These are phyloP conservation scores for Euphorbia pulcherrima DNA, from an alignment of 345 rosid species.

Conservation along the genomic window DNA sequence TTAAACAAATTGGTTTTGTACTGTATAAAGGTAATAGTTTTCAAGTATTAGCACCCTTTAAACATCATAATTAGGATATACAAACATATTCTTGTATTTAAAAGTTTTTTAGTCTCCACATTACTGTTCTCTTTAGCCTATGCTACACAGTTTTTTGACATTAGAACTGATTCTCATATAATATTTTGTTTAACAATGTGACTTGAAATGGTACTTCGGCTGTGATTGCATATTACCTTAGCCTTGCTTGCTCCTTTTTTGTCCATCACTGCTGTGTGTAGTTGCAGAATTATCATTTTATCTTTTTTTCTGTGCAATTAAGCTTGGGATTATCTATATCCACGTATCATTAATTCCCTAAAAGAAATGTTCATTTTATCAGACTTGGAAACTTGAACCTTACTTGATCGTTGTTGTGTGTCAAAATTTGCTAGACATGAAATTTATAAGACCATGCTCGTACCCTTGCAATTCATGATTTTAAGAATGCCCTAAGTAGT, in stretches of 20 bases:
- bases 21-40: not conserved
- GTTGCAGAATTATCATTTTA: not conserved
- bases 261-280: not conserved
- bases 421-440: not conserved
- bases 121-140: not conserved
- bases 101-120: not conserved
- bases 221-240: not conserved
- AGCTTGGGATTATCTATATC: not conserved
- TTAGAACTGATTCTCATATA: not conserved
- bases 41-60: not conserved
- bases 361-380: not conserved
- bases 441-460: not conserved
- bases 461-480: not conserved
- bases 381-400: not conserved
- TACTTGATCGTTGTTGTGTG: not conserved
- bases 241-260: not conserved
- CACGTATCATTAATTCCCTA: not conserved
- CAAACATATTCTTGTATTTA: not conserved
- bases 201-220: not conserved
- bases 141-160: not conserved
- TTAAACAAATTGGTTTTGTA: not conserved
- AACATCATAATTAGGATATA: not conserved
- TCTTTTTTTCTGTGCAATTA: not conserved
- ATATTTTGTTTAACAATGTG: not conserved
- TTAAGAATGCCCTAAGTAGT: conserved; percentile 2